Conservation (phyloP, 306 rosid genomes). For the Corylus heterophylla region DNA sequence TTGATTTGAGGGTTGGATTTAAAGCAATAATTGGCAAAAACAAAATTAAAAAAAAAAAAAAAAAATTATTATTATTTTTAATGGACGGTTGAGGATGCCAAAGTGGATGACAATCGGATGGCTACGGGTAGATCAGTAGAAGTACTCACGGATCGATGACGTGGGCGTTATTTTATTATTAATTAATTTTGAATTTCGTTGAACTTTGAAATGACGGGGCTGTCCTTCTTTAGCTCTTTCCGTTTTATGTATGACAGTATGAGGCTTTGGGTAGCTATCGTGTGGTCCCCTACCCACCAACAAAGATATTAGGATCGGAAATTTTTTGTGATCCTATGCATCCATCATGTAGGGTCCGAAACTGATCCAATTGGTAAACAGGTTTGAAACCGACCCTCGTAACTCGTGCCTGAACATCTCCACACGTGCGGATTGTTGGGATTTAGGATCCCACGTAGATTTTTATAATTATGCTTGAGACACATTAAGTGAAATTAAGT, state of each 20-base stretch:
- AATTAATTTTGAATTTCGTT: not conserved
- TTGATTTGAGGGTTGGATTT: slow-evolving; percentile 50
- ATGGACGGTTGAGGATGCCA: slow-evolving; percentile 52
- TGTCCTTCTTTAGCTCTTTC: not conserved
- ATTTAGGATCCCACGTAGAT: not conserved
- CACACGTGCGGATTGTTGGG: not conserved
- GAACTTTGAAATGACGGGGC: not conserved
- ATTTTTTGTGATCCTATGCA: not conserved
- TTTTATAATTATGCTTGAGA: not conserved
- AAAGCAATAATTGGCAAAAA: slow-evolving; percentile 22
- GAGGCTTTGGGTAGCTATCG: not conserved
- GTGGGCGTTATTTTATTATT: slow-evolving; percentile 25
- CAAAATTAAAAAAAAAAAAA: not conserved
- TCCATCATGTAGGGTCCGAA: not conserved
- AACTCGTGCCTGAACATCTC: not conserved
- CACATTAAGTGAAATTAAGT: no score
- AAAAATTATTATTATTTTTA: not conserved
- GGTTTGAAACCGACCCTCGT: not conserved
- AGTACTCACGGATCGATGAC: slow-evolving; percentile 61
- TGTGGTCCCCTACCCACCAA: slow-evolving; percentile 15
- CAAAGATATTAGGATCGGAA: slow-evolving; percentile 6
- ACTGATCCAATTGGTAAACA: not conserved
- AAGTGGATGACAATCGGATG: slow-evolving; percentile 40
- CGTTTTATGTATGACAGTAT: not conserved
- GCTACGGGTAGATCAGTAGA: not conserved